These are phyloP conservation scores for Dionaea muscipula DNA, from an alignment of 179 eudicot genomes.

Conservation along the genomic window DNA sequence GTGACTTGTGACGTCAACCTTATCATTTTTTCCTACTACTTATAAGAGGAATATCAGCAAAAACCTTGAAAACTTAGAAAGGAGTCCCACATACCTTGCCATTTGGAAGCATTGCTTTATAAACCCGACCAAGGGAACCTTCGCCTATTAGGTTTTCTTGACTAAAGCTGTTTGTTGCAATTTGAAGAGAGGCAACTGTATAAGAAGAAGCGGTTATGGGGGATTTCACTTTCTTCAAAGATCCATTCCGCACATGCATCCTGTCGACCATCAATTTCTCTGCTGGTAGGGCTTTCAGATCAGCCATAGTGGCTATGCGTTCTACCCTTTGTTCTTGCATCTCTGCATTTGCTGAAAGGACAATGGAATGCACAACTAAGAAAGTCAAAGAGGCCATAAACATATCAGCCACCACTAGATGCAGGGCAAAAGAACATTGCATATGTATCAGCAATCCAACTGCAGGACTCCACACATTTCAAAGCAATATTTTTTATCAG, in stretches of 20 bases:
- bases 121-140: slow-evolving; percentile 98
- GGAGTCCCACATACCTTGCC: slow-evolving; percentile 53
- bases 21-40: too few species aligned
- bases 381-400: background rate
- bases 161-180: slow-evolving; percentile 89
- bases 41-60: background rate
- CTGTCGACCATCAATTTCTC: slow-evolving; percentile 49
- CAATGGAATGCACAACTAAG: slow-evolving; percentile 1
- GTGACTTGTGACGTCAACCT: too few species aligned
- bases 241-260: slow-evolving; percentile 65
- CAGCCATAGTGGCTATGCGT: slow-evolving; percentile 38
- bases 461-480: too few species aligned
- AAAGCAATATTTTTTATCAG: too few species aligned
- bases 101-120: slow-evolving; percentile 78
- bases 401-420: background rate
- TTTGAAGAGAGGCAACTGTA: slow-evolving; percentile 86
- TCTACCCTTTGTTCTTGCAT: slow-evolving; percentile 65
- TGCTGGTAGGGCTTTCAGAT: slow-evolving; percentile 57
- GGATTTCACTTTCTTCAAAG: slow-evolving; percentile 60
- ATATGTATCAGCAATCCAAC: too few species aligned
- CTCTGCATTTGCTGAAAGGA: slow-evolving; percentile 36
- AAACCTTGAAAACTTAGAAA: background rate
- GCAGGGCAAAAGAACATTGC: too few species aligned
- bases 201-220: slow-evolving; percentile 85
- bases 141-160: slow-evolving; percentile 90